Conservation (phyloP, 768 basidiomycete genomes). For the Sporobolomyces phaffii region DNA sequence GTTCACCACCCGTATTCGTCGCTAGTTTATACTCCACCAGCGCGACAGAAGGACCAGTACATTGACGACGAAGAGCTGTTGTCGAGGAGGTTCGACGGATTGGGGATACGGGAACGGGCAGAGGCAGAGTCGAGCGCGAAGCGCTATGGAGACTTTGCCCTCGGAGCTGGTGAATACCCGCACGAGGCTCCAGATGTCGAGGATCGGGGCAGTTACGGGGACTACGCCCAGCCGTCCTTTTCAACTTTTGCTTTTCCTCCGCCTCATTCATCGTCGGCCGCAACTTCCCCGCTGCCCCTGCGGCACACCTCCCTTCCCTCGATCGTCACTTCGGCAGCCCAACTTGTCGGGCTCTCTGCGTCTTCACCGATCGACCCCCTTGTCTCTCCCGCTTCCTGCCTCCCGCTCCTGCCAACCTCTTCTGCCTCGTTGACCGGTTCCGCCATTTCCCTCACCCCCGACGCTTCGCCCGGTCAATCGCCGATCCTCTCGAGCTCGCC, state of each 20-base stretch:
- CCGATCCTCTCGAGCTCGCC: not conserved
- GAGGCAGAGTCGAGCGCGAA: not conserved
- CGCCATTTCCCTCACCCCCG: not conserved
- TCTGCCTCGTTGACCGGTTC: not conserved
- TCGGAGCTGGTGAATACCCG: not conserved
- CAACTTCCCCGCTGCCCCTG: not conserved
- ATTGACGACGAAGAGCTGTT: not conserved
- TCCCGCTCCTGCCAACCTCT: not conserved
- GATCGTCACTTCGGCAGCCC: conserved; percentile 2
- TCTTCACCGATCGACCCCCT: conserved; percentile 1
- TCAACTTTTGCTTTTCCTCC: not conserved
- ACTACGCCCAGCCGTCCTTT: not conserved
- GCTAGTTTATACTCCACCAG: conserved; percentile 7
- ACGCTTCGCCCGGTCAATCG: conserved; percentile 3
- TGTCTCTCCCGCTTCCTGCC: not conserved
- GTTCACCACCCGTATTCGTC: not conserved
- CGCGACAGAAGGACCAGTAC: not conserved
- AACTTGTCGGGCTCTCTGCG: not conserved
- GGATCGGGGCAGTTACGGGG: not conserved
- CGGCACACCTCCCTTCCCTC: conserved; percentile 9
- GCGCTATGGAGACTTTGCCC: not conserved
- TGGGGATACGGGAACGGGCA: not conserved
- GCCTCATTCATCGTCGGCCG: not conserved
- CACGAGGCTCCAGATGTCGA: not conserved
- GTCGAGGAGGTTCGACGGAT: not conserved